Base-by-base conservation (phyloP, 108 stramenopile species). In the Epipyxis sp. region DNA sequence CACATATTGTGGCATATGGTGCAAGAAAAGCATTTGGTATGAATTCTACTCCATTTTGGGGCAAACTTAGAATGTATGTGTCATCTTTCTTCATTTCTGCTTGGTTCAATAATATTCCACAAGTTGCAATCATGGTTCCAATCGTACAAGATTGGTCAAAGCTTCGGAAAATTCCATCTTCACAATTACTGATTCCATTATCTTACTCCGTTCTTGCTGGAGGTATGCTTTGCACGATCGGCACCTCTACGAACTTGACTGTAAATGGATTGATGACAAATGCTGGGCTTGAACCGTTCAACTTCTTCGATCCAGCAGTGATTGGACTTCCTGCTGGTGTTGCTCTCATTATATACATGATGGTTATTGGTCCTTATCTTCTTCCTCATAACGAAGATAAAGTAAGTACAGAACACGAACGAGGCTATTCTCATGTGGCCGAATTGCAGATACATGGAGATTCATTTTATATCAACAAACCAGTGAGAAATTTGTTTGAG, bases 181-280 rank as follows among this genome's bases (percentile, higher is more conserved):
- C 80, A 13, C 81, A 77, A 32, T 81, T 84, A n/a, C 85, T 85
- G 39, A 85, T 85, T 34, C 83, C 83, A n/a, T 79, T 84, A n/a
- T 76, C 69, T 37, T 84, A 78, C 41, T 77, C 76, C 59, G 78
- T 83, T 50, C 80, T 84, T 44, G 42, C 83, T 42, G 85, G 85
- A 6, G 79, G 80, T 10, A 30, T 84, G 32, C 44, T 78, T 20
- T 83, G 80, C 32, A 81, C 84, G 40, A 85, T 85, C 44, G 85
- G 85, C 58, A 85, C 85, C 30, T 84, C 83, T 37, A 85, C 85
- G 39, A 85, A 84, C 80, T 80, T 85, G 72, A 80, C 83, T 0
- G 85, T 85, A 37, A 76, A 85, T 35, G 85, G 85, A 29, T 81
- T 85, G 13, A 71, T 84, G 3, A 0, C 20, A 25, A 83, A 59